Percentiles rank a stretch among this genome's conserved stretches.
phyloP scores from a whole-genome alignment of 108 stramenopile genomes.

The Cyclostephanos tholiformis region DNA sequence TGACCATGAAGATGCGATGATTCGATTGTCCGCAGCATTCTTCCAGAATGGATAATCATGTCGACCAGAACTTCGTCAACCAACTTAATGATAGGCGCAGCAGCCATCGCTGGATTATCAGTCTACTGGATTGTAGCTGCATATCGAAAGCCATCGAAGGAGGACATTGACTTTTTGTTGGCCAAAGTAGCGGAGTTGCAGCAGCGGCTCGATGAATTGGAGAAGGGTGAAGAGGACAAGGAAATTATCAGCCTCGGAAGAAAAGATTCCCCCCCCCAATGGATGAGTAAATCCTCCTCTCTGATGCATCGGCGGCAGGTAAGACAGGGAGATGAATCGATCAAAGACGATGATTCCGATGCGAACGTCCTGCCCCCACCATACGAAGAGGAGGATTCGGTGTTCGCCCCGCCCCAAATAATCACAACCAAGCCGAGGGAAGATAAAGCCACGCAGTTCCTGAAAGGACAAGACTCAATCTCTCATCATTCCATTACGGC shows the following conservation, averaged over 20 bases:
- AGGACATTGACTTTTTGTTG: background rate
- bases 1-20: too few species aligned
- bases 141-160: background rate
- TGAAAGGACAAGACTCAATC: too few species aligned
- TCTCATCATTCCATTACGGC: background rate
- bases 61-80: slow-evolving; percentile 9
- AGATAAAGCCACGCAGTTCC: background rate
- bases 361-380: too few species aligned
- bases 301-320: background rate
- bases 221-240: slow-evolving; percentile 1
- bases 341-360: background rate
- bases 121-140: slow-evolving; percentile 15
- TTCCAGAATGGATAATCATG: background rate
- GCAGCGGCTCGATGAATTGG: slow-evolving; percentile 5
- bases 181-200: slow-evolving; percentile 14
- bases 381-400: background rate
- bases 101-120: slow-evolving; percentile 22
- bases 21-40: background rate
- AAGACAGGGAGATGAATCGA: background rate
- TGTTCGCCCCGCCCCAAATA: background rate
- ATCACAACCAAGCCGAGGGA: background rate
- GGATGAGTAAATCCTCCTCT: background rate
- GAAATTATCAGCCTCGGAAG: background rate
- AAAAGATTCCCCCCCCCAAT: background rate
- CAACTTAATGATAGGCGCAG: slow-evolving; percentile 18